Conservation (phyloP, 2,329 filamentous ascomycete species). For the Achaetomium macrosporum region DNA sequence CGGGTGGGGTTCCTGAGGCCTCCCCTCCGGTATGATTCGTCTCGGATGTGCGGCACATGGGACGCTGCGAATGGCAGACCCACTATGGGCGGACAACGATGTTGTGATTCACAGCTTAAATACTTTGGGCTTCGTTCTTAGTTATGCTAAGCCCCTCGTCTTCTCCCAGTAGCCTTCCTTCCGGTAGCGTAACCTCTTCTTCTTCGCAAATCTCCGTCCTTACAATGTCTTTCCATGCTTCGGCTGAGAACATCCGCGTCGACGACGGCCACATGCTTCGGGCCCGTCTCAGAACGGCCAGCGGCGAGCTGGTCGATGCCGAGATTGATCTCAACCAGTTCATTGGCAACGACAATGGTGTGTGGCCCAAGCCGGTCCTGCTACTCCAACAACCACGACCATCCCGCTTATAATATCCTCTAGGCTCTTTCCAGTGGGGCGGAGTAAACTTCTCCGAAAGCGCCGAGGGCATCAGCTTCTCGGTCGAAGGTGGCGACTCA, state of each 20-base stretch:
- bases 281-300: constrained; percentile 33
- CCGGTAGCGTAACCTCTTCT: too few relatives aligned
- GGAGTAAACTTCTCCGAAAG: constrained; percentile 39
- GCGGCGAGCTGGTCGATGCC: constrained; percentile 40
- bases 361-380: not conserved
- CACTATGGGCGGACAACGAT: too few relatives aligned
- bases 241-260: constrained; percentile 41
- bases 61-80: too few relatives aligned
- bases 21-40: too few relatives aligned
- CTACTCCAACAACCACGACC: not conserved
- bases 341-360: constrained; percentile 49
- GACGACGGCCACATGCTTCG: constrained; percentile 46
- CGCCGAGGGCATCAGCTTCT: constrained; percentile 42
- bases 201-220: too few relatives aligned
- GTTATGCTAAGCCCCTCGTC: too few relatives aligned
- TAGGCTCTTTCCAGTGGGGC: constrained; percentile 42
- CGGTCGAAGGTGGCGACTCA: constrained; percentile 43
- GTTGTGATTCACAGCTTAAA: too few relatives aligned
- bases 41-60: too few relatives aligned
- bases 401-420: not conserved
- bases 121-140: too few relatives aligned
- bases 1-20: too few relatives aligned
- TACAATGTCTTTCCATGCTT: constrained; percentile 46
- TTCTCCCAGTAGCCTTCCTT: too few relatives aligned
- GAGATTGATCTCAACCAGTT: constrained; percentile 44